These are phyloP conservation scores for Teratosphaeriaceae sp. DNA, from an alignment of 2,329 filamentous ascomycete genomes.

Conservation along the genomic window DNA sequence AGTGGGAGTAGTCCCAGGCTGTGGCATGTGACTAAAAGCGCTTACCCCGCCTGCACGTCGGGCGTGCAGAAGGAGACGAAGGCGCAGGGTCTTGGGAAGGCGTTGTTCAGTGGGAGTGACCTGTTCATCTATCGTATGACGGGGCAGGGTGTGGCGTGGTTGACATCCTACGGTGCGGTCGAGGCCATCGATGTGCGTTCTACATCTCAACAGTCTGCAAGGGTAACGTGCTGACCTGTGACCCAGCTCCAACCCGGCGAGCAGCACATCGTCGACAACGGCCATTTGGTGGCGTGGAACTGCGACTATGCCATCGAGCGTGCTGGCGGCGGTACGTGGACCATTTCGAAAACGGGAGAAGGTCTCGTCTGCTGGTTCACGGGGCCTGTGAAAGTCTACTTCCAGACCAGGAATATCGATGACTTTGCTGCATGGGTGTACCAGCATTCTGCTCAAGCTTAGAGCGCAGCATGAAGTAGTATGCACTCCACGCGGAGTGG, in stretches of 20 bases:
- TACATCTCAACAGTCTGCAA: not conserved
- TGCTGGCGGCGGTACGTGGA: conserved; percentile 80
- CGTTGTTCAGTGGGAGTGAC: conserved; percentile 87
- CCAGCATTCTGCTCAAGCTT: not conserved
- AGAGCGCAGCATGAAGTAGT: conserved; percentile 46
- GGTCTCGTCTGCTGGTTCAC: conserved; percentile 90
- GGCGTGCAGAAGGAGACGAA: conserved; percentile 77
- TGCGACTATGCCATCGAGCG: conserved; percentile 85
- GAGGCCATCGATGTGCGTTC: conserved; percentile 51
- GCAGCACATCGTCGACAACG: conserved; percentile 44
- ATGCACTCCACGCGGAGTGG: conserved; percentile 33
- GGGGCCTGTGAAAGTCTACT: conserved; percentile 76
- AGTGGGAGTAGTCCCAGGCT: conserved; percentile 63
- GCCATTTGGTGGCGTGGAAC: conserved; percentile 59
- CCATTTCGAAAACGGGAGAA: conserved; percentile 73
- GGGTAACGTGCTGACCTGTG: not conserved
- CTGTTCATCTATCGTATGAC: conserved; percentile 79
- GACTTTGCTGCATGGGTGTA: conserved; percentile 35
- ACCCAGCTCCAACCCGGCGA: conserved; percentile 54
- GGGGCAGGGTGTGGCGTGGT: conserved; percentile 73
- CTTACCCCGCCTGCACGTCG: conserved; percentile 77
- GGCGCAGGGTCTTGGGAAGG: conserved; percentile 70
- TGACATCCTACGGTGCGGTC: conserved; percentile 87
- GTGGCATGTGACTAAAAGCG: conserved; percentile 81
- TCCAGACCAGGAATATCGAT: conserved; percentile 81